Conservation (phyloP, 2,329 filamentous ascomycete species). For the Pseudogymnoascus sp. region DNA sequence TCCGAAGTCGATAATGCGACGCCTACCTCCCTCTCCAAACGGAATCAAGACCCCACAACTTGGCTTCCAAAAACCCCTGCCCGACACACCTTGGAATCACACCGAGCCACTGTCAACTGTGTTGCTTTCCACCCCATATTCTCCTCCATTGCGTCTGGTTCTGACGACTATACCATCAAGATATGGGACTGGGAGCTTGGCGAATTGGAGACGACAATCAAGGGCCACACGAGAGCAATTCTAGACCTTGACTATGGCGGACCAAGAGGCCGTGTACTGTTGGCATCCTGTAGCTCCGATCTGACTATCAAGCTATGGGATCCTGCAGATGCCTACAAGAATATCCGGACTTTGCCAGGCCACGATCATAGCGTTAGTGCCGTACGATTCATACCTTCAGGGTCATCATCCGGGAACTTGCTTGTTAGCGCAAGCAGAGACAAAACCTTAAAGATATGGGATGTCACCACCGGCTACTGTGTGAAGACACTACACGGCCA, state of each 20-base stretch:
- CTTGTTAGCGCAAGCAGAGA: conserved; percentile 82
- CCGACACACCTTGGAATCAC: conserved; percentile 74
- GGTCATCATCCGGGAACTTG: conserved; percentile 73
- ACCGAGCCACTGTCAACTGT: conserved; percentile 72
- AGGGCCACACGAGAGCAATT: conserved; percentile 84
- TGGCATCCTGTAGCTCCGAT: conserved; percentile 66
- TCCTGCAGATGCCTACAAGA: conserved; percentile 86
- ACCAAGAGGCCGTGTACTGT: conserved; percentile 66
- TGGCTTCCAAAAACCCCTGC: conserved; percentile 84
- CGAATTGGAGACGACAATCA: conserved; percentile 81
- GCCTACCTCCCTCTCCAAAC: conserved; percentile 61
- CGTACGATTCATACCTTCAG: conserved; percentile 79
- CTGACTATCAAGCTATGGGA: conserved; percentile 95
- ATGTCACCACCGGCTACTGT: conserved; percentile 86
- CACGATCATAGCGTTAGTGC: conserved; percentile 90
- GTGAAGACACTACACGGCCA: conserved; percentile 84
- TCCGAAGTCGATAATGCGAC: conserved; percentile 78
- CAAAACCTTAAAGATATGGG: conserved; percentile 80
- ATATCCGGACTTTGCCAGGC: conserved; percentile 81
- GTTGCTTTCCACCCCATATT: conserved; percentile 91
- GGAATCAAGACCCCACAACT: conserved; percentile 72
- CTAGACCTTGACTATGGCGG: conserved; percentile 87
- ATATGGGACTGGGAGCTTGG: conserved; percentile 97
- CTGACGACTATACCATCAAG: conserved; percentile 89
- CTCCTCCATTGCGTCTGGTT: conserved; percentile 80